These are phyloP conservation scores for Corynascus novoguineensis DNA, from an alignment of 495 filamentous ascomycete genomes.

Conservation along the genomic window DNA sequence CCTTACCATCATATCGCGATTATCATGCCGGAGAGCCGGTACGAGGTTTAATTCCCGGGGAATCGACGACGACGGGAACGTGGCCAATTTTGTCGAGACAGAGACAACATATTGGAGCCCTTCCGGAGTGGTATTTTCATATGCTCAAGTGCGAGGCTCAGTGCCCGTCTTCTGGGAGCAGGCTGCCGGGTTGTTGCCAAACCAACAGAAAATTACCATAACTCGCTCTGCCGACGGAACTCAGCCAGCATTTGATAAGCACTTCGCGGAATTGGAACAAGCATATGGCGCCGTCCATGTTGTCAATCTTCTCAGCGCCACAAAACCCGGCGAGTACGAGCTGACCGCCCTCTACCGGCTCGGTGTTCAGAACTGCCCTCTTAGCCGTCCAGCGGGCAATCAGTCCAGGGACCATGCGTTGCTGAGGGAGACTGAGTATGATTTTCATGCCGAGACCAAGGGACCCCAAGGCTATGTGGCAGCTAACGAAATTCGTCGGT, in stretches of 20 bases:
- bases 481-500: conserved; percentile 67
- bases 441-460: conserved; percentile 92
- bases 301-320: conserved; percentile 83
- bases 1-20: conserved; percentile 82
- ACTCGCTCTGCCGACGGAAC: conserved; percentile 87
- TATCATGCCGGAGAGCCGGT: conserved; percentile 87
- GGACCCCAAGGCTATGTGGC: conserved; percentile 83
- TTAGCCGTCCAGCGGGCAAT: conserved; percentile 48
- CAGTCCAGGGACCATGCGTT: conserved; percentile 59
- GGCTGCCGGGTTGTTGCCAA: conserved; percentile 75
- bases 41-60: conserved; percentile 94
- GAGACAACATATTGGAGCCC: conserved; percentile 70
- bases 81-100: conserved; percentile 77
- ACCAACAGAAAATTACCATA: conserved; percentile 90
- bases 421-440: conserved; percentile 74
- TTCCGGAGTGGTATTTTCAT: conserved; percentile 77
- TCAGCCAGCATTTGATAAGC: conserved; percentile 90
- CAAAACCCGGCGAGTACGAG: conserved; percentile 76
- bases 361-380: conserved; percentile 64
- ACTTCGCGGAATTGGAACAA: conserved; percentile 76
- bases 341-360: conserved; percentile 70
- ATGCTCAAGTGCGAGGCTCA: conserved; percentile 85
- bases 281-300: conserved; percentile 87
- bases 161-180: conserved; percentile 98
- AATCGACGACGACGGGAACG: conserved; percentile 95